Percentiles rank a stretch among this genome's conserved stretches.
Conservation (phyloP, 2,329 filamentous ascomycete species). For the Zymoseptoria ardabiliae region DNA sequence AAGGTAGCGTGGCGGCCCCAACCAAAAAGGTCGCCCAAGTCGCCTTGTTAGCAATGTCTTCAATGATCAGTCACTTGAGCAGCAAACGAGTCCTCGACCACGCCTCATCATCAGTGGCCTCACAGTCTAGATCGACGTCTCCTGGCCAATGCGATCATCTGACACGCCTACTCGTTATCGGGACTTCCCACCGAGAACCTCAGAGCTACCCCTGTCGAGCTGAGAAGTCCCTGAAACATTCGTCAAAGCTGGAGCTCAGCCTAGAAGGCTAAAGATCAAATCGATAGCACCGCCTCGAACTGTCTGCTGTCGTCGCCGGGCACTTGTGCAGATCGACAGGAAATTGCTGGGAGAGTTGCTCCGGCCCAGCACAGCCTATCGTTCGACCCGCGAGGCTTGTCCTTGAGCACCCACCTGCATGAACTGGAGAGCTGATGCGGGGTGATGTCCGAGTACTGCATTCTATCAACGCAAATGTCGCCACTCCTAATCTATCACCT, state of each 20-base stretch:
- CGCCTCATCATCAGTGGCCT: too few relatives aligned
- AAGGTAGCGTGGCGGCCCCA: too few relatives aligned
- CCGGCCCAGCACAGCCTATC: background rate
- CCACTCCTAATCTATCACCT: too few relatives aligned
- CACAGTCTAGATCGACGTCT: background rate
- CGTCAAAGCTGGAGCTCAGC: background rate
- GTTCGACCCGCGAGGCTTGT: background rate
- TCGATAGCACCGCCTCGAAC: background rate
- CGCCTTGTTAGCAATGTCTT: too few relatives aligned
- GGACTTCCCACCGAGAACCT: background rate
- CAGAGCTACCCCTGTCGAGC: background rate
- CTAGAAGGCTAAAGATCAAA: background rate
- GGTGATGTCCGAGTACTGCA: too few relatives aligned
- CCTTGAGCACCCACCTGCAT: background rate
- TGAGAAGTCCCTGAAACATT: background rate
- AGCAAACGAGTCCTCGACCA: background rate
- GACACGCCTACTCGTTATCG: background rate
- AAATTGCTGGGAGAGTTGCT: background rate
- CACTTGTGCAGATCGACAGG: background rate
- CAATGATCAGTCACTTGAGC: background rate
- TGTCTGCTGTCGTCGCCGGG: background rate
- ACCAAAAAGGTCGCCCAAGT: background rate
- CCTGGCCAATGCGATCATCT: background rate
- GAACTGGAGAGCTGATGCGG: too few relatives aligned
- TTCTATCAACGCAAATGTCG: too few relatives aligned